Conservation (phyloP, 768 basidiomycete species). For the Pleurotus pulmonarius region DNA sequence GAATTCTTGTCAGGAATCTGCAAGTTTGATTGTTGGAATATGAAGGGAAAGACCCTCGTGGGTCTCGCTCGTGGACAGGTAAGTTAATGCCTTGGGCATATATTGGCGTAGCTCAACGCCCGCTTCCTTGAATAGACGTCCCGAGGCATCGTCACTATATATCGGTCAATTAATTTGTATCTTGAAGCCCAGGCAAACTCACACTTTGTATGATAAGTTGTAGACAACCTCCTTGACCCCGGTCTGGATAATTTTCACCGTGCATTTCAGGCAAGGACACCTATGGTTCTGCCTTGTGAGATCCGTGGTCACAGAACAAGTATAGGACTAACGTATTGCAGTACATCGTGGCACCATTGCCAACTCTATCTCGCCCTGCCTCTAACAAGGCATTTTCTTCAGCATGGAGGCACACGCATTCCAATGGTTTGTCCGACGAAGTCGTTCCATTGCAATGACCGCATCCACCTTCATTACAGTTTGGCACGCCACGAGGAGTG, state of each 20-base stretch:
- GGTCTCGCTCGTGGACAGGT: constrained; percentile 19
- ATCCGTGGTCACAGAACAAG: neutral
- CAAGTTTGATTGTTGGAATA: constrained; percentile 11
- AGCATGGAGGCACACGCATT: constrained; percentile 94
- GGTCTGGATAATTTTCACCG: constrained; percentile 95
- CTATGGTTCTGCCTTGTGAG: constrained; percentile 33
- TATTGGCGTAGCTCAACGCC: constrained; percentile 79
- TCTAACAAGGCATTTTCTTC: constrained; percentile 97
- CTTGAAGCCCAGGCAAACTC: constrained; percentile 22
- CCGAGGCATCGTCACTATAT: constrained; percentile 78
- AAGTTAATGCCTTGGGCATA: constrained; percentile 39
- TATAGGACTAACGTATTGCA: constrained; percentile 87
- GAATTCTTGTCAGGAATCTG: constrained; percentile 2
- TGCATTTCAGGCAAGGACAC: constrained; percentile 97
- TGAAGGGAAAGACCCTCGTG: constrained; percentile 17
- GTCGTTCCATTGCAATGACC: constrained; percentile 64
- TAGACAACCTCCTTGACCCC: constrained; percentile 93
- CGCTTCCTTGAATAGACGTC: constrained; percentile 72
- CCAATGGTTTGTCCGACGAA: constrained; percentile 45
- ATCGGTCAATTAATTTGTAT: neutral
- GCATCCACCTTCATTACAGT: constrained; percentile 94
- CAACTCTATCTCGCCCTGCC: constrained; percentile 89
- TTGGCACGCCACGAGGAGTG: constrained; percentile 83
- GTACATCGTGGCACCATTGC: constrained; percentile 79
- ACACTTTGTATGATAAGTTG: constrained; percentile 95